Base-by-base conservation (phyloP, 495 filamentous ascomycete species). In the Lophiostoma macrostomum region DNA sequence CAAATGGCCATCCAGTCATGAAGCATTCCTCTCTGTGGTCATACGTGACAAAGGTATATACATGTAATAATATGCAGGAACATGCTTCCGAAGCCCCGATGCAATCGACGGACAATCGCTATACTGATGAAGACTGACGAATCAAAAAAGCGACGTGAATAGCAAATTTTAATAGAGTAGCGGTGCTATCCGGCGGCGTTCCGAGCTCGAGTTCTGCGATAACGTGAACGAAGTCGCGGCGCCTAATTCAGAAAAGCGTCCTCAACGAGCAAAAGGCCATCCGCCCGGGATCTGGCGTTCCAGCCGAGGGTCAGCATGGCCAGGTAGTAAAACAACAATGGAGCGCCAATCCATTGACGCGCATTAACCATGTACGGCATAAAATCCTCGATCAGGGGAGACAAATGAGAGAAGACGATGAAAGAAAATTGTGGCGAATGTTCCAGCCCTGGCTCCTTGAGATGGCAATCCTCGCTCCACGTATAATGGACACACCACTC, bases 1-100 rank as follows among this genome's bases (percentile, higher is more conserved):
- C 47, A 58, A 53, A 47, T 30, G 55, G 55, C 55, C 55, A 46
- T 58, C 55, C 55, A 34, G 55, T 58, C 55, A 40, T 58, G 20
- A 58, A 40, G 42, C 48, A 34, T n/a, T 58, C 47, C 54, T 35
- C 54, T 28, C 45, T 47, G 34, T 58, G 55, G 48, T 20, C 29
- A 51, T 31, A 29, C 40, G 46, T 34, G 16, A 35, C 14, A 25
- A 53, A 58, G 48, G 55, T 58, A 58, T 58, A 58, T 58, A 58
- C 55, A 58, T 58, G 37, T 39, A 53, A 58, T 16, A 22, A 56
- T n/a, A 56, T 35, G 43, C 28, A 19, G 34, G 41, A 39, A 44
- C 30, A 46, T 47, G 40, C 47, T 41, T 20, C 55, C 23, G 14
- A 32, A 52, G 38, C 49, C 29, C 47, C 24, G 55, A 58, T 58